A percentile compares a stretch with the other conserved stretches of the same genome.
These are phyloP conservation scores for Amesomyces nigricolor DNA, from an alignment of 2,329 filamentous ascomycete species.

Conservation along the genomic window DNA sequence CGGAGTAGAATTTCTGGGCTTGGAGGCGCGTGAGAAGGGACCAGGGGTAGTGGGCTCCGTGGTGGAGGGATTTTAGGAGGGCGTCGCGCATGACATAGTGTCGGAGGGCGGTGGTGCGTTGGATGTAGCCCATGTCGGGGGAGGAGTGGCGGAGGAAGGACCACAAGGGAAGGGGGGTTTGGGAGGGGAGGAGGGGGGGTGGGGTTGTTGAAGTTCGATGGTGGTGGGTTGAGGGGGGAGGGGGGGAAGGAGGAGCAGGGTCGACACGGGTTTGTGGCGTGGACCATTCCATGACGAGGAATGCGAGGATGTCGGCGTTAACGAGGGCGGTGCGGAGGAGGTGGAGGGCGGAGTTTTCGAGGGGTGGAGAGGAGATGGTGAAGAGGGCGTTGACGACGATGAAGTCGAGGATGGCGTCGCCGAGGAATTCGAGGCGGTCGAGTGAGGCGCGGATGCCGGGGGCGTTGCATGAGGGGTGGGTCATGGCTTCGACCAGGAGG, in stretches of 20 bases:
- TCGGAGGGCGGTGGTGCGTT: constrained; percentile 39
- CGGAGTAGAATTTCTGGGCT: constrained; percentile 73
- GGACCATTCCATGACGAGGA: constrained; percentile 59
- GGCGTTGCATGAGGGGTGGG: constrained; percentile 58
- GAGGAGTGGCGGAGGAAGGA: constrained; percentile 61
- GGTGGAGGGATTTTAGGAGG: constrained; percentile 47
- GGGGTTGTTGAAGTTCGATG: not conserved
- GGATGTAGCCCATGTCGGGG: constrained; percentile 41
- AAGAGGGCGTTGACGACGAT: constrained; percentile 64
- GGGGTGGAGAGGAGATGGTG: constrained; percentile 30
- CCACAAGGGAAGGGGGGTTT: constrained; percentile 50
- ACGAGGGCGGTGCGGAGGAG: constrained; percentile 68
- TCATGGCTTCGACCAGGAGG: constrained; percentile 72
- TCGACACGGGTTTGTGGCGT: constrained; percentile 27
- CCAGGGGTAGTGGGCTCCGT: constrained; percentile 67
- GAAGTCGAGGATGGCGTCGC: constrained; percentile 78
- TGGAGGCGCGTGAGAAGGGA: constrained; percentile 57
- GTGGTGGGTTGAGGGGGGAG: not conserved
- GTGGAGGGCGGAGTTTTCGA: constrained; percentile 61
- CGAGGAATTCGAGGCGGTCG: constrained; percentile 81
- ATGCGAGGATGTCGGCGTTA: constrained; percentile 75
- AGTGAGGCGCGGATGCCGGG: constrained; percentile 46
- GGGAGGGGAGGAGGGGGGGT: constrained; percentile 19
- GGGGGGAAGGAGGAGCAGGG: not conserved
- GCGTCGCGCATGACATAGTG: constrained; percentile 44